These are phyloP conservation scores for Leucogyrophana mollusca DNA, from an alignment of 768 basidiomycete species.

Conservation along the genomic window DNA sequence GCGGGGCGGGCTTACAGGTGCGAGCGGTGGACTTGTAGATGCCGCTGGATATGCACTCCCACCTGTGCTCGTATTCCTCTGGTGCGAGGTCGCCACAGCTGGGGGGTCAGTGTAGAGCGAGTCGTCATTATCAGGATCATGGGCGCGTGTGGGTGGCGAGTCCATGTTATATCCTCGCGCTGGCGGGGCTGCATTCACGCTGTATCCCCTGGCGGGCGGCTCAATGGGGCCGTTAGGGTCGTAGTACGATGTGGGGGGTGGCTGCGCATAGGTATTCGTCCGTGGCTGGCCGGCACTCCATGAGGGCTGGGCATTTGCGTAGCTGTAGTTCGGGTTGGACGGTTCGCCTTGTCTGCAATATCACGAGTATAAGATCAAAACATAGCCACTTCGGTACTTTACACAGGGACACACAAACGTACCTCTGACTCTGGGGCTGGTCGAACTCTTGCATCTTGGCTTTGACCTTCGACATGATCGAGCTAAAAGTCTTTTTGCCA, in stretches of 20 bases:
- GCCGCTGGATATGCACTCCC: neutral
- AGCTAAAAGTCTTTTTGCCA: slow-evolving; percentile 77
- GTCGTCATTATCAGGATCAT: neutral
- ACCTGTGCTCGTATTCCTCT: neutral
- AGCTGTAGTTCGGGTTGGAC: too few relatives aligned
- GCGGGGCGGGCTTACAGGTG: too few relatives aligned
- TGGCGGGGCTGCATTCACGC: neutral
- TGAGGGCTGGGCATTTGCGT: slow-evolving; percentile 3
- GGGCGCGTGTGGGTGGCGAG: neutral
- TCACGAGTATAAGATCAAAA: neutral
- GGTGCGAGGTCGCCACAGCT: slow-evolving; percentile 1
- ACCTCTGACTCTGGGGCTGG: slow-evolving; percentile 41
- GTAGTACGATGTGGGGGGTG: slow-evolving; percentile 27
- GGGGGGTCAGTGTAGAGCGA: neutral
- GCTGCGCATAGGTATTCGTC: slow-evolving; percentile 10
- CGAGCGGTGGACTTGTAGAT: neutral
- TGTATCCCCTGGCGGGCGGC: slow-evolving; percentile 1
- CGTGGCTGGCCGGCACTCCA: slow-evolving; percentile 12
- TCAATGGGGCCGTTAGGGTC: slow-evolving; percentile 27
- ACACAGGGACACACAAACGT: slow-evolving; percentile 5
- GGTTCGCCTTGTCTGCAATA: neutral
- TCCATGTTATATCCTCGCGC: slow-evolving; percentile 14
- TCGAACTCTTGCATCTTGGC: slow-evolving; percentile 85
- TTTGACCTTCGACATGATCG: slow-evolving; percentile 72
- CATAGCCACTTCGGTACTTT: neutral